Evolutionary conservation across 2,329 filamentous ascomycete species (phyloP).

Genomic region (Aspergillus brunneoviolaceus): DNA sequence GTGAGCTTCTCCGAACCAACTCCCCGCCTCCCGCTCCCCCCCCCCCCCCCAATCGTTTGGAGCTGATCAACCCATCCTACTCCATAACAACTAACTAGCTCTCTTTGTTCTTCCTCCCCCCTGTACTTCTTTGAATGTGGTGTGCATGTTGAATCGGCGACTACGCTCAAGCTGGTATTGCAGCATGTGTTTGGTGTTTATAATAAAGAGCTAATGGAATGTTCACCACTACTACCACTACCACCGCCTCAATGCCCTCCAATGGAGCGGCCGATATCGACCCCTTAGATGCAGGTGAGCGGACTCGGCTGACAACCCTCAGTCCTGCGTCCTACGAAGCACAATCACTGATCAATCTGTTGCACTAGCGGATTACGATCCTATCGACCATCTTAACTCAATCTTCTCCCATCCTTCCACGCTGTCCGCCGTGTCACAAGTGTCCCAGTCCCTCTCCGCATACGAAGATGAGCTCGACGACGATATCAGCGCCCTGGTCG

Average conservation of each 20-base stretch:
- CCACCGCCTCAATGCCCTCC: constrained; percentile 36
- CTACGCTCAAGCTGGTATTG: constrained; percentile 6
- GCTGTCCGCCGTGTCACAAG: constrained; percentile 71
- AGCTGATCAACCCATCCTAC: background rate
- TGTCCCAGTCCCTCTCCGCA: constrained; percentile 69
- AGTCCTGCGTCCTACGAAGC: background rate
- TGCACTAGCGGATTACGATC: constrained; percentile 76
- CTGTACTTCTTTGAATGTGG: background rate
- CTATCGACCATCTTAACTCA: constrained; percentile 86
- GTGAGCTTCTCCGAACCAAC: background rate
- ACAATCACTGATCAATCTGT: constrained; percentile 6
- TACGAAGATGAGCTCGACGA: constrained; percentile 81
- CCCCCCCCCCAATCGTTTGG: background rate
- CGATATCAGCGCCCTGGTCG: constrained; percentile 71
- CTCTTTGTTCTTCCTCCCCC: constrained; percentile 2
- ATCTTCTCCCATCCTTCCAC: constrained; percentile 90
- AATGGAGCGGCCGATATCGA: constrained; percentile 39
- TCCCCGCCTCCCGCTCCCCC: background rate
- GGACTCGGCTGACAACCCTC: constrained; percentile 1
- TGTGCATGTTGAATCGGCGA: constrained; percentile 7
- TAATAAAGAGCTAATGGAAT: constrained; percentile 34
- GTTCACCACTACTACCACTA: constrained; percentile 32
- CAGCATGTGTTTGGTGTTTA: constrained; percentile 27
- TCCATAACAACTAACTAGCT: background rate
- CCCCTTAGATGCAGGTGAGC: constrained; percentile 47